Conservation (phyloP, 2,329 filamentous ascomycete species). For the Leptographium radiaticola region DNA sequence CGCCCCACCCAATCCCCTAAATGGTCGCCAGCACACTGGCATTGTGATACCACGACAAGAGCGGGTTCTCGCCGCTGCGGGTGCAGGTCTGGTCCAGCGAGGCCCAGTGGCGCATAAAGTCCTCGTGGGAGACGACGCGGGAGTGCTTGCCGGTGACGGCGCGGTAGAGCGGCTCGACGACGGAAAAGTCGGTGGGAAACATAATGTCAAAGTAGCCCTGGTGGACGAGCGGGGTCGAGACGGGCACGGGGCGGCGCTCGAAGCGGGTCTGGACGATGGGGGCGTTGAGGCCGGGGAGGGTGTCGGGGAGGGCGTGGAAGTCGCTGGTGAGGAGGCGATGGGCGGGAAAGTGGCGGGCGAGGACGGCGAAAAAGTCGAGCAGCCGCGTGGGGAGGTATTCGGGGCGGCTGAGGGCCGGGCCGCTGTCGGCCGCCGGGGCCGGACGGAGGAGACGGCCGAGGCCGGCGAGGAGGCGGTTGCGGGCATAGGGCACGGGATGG, state of each 20-base stretch:
- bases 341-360: slow-evolving; percentile 77
- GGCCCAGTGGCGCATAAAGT: slow-evolving; percentile 84
- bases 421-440: slow-evolving; percentile 37
- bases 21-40: slow-evolving; percentile 84
- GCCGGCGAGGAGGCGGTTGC: slow-evolving; percentile 41
- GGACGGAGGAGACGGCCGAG: slow-evolving; percentile 50
- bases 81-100: slow-evolving; percentile 84
- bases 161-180: slow-evolving; percentile 84
- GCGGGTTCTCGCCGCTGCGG: slow-evolving; percentile 79
- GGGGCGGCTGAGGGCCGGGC: slow-evolving; percentile 62
- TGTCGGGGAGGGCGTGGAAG: slow-evolving; percentile 75
- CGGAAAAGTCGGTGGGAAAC: slow-evolving; percentile 88
- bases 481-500: slow-evolving; percentile 48
- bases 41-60: slow-evolving; percentile 90
- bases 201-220: slow-evolving; percentile 99
- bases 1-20: slow-evolving; percentile 20
- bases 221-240: slow-evolving; percentile 83
- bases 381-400: slow-evolving; percentile 92
- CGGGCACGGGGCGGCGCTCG: slow-evolving; percentile 73
- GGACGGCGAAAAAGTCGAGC: slow-evolving; percentile 92
- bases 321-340: slow-evolving; percentile 84
- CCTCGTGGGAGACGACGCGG: slow-evolving; percentile 71
- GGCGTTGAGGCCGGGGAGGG: slow-evolving; percentile 73
- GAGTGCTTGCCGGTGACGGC: slow-evolving; percentile 89
- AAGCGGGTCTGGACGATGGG: slow-evolving; percentile 95